Evolutionary conservation across 768 basidiomycete genomes (phyloP).

Genomic region (Tricholoma flavovirens): DNA sequence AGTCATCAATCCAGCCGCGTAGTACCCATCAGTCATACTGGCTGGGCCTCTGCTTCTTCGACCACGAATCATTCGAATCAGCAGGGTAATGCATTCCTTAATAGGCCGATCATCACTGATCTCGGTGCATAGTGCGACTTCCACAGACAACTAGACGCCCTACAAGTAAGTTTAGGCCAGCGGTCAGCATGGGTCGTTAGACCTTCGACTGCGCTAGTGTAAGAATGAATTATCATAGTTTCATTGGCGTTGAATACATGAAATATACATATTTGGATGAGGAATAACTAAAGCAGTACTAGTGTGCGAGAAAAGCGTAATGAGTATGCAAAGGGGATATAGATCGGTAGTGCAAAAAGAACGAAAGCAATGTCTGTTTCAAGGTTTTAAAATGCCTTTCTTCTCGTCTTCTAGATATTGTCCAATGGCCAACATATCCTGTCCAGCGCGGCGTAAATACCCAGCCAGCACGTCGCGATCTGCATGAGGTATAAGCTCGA

Average conservation of each 20-base stretch:
- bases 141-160: slow-evolving; percentile 10
- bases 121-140: background rate
- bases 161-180: slow-evolving; percentile 16
- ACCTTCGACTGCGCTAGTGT: background rate
- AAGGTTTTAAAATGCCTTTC: slow-evolving; percentile 50
- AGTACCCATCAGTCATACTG: slow-evolving; percentile 22
- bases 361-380: slow-evolving; percentile 17
- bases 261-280: background rate
- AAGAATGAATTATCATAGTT: background rate
- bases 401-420: slow-evolving; percentile 83
- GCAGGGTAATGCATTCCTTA: slow-evolving; percentile 7
- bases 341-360: slow-evolving; percentile 2
- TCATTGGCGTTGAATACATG: slow-evolving; percentile 8
- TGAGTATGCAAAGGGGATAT: background rate
- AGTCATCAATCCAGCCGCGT: slow-evolving; percentile 17
- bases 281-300: background rate
- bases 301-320: background rate
- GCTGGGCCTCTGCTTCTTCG: slow-evolving; percentile 30
- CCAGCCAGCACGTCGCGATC: slow-evolving; percentile 60
- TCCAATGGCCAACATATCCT: slow-evolving; percentile 81
- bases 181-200: slow-evolving; percentile 9
- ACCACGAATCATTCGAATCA: slow-evolving; percentile 20
- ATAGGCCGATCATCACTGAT: background rate
- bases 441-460: slow-evolving; percentile 68
- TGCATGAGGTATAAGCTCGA: slow-evolving; percentile 66